Conservation (phyloP, 2,329 filamentous ascomycete genomes). For the Talaromyces sp. region DNA sequence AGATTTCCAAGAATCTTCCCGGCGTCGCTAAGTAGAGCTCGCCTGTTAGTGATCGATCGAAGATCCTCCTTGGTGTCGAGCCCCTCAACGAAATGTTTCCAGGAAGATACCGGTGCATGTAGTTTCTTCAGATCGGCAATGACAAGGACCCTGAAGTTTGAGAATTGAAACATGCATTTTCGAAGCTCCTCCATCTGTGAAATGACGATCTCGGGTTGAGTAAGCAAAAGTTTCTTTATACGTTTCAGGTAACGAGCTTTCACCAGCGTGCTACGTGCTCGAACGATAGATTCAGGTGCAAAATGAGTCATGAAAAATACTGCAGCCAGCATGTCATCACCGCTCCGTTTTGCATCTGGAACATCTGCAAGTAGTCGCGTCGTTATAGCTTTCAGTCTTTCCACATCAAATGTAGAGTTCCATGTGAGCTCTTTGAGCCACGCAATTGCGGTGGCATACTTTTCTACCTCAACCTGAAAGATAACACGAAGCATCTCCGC, state of each 20-base stretch:
- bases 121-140: conserved; percentile 77
- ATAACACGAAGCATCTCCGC: conserved; percentile 76
- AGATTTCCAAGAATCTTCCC: conserved; percentile 72
- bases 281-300: conserved; percentile 69
- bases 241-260: conserved; percentile 84
- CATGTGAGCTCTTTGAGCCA: conserved; percentile 88
- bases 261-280: conserved; percentile 77
- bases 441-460: conserved; percentile 75
- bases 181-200: conserved; percentile 74
- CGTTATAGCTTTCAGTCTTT: conserved; percentile 58
- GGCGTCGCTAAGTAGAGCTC: conserved; percentile 68
- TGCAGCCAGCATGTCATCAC: conserved; percentile 58
- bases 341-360: conserved; percentile 85
- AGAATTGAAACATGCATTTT: conserved; percentile 70
- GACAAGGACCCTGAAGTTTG: conserved; percentile 82
- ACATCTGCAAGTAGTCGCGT: conserved; percentile 87
- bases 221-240: conserved; percentile 73
- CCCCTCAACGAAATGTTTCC: conserved; percentile 61
- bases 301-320: conserved; percentile 76
- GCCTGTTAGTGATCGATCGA: conserved; percentile 66
- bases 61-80: conserved; percentile 56
- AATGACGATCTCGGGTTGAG: conserved; percentile 72
- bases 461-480: conserved; percentile 82
- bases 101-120: conserved; percentile 70
- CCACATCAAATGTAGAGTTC: conserved; percentile 81